Conservation (phyloP, 306 rosid genomes). For the Gillenia trifoliata region DNA sequence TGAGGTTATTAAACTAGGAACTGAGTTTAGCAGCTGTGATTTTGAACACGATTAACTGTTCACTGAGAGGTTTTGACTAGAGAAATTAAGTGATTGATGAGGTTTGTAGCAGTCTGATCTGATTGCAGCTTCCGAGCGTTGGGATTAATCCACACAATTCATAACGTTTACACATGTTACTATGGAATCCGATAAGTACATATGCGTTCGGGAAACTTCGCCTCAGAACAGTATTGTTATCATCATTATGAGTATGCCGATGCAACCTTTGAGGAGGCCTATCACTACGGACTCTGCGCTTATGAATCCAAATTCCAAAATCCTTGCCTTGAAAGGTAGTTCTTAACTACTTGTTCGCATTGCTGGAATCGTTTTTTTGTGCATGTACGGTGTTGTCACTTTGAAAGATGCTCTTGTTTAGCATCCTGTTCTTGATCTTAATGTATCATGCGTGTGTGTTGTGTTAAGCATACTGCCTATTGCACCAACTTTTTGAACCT, state of each 20-base stretch:
- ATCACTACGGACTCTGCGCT: constrained; percentile 96
- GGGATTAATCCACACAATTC: neutral
- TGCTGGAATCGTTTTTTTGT: neutral
- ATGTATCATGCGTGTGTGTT: neutral
- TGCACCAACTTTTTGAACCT: neutral
- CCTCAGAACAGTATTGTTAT: constrained; percentile 93
- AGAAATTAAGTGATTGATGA: neutral
- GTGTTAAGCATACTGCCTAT: no score
- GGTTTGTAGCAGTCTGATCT: neutral
- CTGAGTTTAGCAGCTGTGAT: neutral
- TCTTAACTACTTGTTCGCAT: neutral
- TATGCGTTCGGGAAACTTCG: constrained; percentile 84
- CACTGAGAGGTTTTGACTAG: neutral
- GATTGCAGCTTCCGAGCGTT: constrained; percentile 6
- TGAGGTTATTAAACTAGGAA: neutral
- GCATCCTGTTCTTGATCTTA: neutral
- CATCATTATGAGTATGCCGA: constrained; percentile 84
- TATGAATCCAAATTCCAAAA: constrained; percentile 80
- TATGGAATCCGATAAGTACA: constrained; percentile 62
- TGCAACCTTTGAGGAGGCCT: constrained; percentile 93
- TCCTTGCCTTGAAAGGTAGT: neutral
- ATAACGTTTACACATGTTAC: constrained; percentile 3
- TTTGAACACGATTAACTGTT: neutral
- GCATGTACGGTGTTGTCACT: neutral
- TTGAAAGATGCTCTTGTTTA: constrained; percentile 1